A percentile compares a stretch with the other conserved stretches of the same genome.
Evolutionary conservation across 495 filamentous ascomycete genomes (phyloP).

Genomic region (Neurospora sp.): DNA sequence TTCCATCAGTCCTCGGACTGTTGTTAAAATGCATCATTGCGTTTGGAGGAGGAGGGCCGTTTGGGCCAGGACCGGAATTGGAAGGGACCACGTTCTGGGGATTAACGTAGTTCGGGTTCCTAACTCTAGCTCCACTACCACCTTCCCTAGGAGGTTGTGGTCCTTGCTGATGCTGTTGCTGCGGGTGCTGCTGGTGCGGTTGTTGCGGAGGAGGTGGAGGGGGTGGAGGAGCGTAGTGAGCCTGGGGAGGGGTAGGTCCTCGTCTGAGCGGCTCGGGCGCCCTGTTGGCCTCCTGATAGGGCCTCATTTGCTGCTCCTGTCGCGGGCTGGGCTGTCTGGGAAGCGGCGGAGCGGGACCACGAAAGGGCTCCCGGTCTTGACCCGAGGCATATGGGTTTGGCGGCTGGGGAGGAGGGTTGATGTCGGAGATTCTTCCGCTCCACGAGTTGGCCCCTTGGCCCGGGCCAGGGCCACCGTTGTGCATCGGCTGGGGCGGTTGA

Average conservation of each 20-base stretch:
- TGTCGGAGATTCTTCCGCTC: slow-evolving; percentile 68
- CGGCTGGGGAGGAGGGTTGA: slow-evolving; percentile 61
- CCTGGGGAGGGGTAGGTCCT: slow-evolving; percentile 42
- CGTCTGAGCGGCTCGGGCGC: slow-evolving; percentile 24
- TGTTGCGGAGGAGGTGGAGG: slow-evolving; percentile 46
- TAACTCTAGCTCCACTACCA: slow-evolving; percentile 39
- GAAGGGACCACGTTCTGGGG: slow-evolving; percentile 39
- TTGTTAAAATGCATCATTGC: slow-evolving; percentile 70
- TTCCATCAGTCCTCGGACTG: slow-evolving; percentile 72
- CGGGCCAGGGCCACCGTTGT: slow-evolving; percentile 45
- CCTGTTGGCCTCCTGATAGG: slow-evolving; percentile 64
- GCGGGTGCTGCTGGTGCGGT: slow-evolving; percentile 39
- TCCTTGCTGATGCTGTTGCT: slow-evolving; percentile 18
- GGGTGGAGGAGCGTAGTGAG: slow-evolving; percentile 48
- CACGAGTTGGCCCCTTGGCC: slow-evolving; percentile 59
- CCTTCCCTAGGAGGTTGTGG: slow-evolving; percentile 17
- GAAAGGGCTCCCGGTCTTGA: slow-evolving; percentile 48
- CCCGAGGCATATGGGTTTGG: slow-evolving; percentile 65
- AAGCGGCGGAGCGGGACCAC: slow-evolving; percentile 49
- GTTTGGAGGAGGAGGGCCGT: slow-evolving; percentile 51
- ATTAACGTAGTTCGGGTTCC: slow-evolving; percentile 60
- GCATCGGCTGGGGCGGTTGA: slow-evolving; percentile 35
- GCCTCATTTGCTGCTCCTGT: slow-evolving; percentile 61
- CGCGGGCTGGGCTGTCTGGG: slow-evolving; percentile 60
- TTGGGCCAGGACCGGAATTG: slow-evolving; percentile 13